Percentiles rank a stretch among this genome's conserved stretches.
Conservation (phyloP, 2,329 filamentous ascomycete species). For the Neopestalotiopsis clavispora region DNA sequence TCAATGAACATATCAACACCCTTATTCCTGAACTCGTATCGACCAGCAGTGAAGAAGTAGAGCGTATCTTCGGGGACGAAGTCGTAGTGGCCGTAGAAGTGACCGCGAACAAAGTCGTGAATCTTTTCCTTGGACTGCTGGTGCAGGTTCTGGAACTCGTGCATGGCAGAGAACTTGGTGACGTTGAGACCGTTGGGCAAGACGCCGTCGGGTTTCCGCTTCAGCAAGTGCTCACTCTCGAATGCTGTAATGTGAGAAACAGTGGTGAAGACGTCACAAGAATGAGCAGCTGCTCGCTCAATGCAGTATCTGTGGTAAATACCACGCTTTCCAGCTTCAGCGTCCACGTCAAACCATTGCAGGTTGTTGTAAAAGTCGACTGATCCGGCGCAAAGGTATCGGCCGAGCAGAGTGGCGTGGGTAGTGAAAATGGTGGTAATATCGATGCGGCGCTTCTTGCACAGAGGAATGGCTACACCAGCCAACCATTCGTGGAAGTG, state of each 20-base stretch:
- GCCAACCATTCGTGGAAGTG: conserved; percentile 99
- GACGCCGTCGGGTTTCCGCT: conserved; percentile 96
- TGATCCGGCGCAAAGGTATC: conserved; percentile 95
- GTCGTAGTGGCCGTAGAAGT: conserved; percentile 98
- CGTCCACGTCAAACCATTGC: conserved; percentile 94
- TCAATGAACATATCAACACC: conserved; percentile 99
- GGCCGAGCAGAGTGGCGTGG: conserved; percentile 91
- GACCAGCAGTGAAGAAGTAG: conserved; percentile 95
- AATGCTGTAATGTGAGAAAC: conserved; percentile 99
- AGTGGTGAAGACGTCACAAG: conserved; percentile 96
- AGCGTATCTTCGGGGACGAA: conserved; percentile 96
- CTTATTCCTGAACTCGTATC: conserved; percentile 98
- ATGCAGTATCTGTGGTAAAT: conserved; percentile 99
- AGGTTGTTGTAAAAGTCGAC: conserved; percentile 99
- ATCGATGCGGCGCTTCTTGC: conserved; percentile 93
- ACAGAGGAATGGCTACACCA: conserved; percentile 88
- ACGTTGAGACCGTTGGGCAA: conserved; percentile 97
- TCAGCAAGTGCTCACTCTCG: conserved; percentile 95
- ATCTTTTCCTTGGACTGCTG: conserved; percentile 98
- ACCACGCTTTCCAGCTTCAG: conserved; percentile 94
- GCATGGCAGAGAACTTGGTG: conserved; percentile 96
- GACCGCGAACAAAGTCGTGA: conserved; percentile 94
- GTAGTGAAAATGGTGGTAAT: conserved; percentile 99
- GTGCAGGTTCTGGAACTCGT: conserved; percentile 98
- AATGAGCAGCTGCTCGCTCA: conserved; percentile 89